A percentile compares a stretch with the other conserved stretches of the same genome.
Evolutionary conservation across 225 moss, liverwort and hornwort species (phyloP).

Genomic region (Marchantia paleacea): DNA sequence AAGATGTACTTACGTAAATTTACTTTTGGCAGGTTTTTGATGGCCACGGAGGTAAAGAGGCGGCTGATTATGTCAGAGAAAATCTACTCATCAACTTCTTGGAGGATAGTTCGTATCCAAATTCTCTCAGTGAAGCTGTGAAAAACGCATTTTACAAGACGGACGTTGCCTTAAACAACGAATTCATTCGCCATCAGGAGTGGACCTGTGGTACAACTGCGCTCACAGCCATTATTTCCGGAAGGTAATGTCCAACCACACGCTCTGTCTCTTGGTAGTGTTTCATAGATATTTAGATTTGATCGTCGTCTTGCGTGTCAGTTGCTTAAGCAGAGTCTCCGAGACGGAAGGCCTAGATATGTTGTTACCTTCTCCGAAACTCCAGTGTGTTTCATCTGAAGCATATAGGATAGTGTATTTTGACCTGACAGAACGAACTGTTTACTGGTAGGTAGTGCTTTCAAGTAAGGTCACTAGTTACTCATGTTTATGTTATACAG

Average conservation of each 20-base stretch:
- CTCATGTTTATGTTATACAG: no score
- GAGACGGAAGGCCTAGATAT: no score
- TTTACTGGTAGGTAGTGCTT: no score
- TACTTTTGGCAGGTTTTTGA: slow-evolving; percentile 70
- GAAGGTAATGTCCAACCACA: slow-evolving; percentile 49
- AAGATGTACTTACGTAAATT: background rate
- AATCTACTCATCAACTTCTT: slow-evolving; percentile 68
- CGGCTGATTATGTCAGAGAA: slow-evolving; percentile 72
- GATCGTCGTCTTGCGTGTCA: no score
- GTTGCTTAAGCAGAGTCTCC: no score
- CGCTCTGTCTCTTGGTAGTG: background rate
- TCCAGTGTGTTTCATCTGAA: no score
- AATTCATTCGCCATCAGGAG: slow-evolving; percentile 53
- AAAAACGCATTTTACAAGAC: slow-evolving; percentile 74
- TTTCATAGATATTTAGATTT: no score
- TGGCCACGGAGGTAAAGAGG: slow-evolving; percentile 83
- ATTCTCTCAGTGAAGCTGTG: slow-evolving; percentile 60
- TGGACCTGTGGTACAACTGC: slow-evolving; percentile 80
- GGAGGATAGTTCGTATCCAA: slow-evolving; percentile 64
- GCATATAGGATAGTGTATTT: no score
- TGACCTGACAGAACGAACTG: no score
- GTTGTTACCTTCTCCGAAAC: no score
- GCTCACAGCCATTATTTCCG: slow-evolving; percentile 74
- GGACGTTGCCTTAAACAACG: slow-evolving; percentile 62
- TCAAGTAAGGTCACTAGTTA: no score